Percentiles rank a stretch among this genome's conserved stretches.
These are phyloP conservation scores for Salvia rosmarinus DNA, from an alignment of 257 asterid species.

Conservation along the genomic window DNA sequence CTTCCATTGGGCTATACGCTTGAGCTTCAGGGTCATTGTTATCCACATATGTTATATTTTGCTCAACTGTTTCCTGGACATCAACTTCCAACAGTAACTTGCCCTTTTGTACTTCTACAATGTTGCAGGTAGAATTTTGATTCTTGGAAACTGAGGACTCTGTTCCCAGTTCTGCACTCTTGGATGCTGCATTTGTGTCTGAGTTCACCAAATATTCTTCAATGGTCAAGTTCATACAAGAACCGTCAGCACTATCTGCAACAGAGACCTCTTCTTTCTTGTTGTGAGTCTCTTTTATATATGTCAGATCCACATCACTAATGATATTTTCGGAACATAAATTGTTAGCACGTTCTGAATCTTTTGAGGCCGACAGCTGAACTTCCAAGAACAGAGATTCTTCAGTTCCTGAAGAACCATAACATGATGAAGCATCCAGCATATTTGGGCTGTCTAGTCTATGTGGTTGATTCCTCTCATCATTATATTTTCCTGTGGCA, in stretches of 20 bases:
- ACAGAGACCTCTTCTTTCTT: constrained; percentile 24
- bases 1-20: constrained; percentile 18
- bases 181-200: constrained; percentile 27
- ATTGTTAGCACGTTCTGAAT: constrained; percentile 29
- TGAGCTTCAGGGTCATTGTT: constrained; percentile 34
- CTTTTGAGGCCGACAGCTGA: constrained; percentile 37
- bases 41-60: constrained; percentile 16
- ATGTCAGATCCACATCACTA: constrained; percentile 23
- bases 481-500: constrained; percentile 28
- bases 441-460: constrained; percentile 28
- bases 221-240: constrained; percentile 23
- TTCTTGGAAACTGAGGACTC: constrained; percentile 13
- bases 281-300: constrained; percentile 1
- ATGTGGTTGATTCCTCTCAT: constrained; percentile 29
- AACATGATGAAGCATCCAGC: constrained; percentile 38
- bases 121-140: constrained; percentile 28
- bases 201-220: constrained; percentile 22
- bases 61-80: constrained; percentile 25
- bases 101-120: constrained; percentile 18
- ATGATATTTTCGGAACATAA: constrained; percentile 15
- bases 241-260: constrained; percentile 24
- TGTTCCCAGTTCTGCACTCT: constrained; percentile 11
- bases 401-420: constrained; percentile 24
- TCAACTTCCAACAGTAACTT: constrained; percentile 20
- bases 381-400: constrained; percentile 26